Evolutionary conservation across 169 alveolate genomes (phyloP), one percentile per base, ranked within the genome.

Genomic region (Besnoitia besnoiti): DNA sequence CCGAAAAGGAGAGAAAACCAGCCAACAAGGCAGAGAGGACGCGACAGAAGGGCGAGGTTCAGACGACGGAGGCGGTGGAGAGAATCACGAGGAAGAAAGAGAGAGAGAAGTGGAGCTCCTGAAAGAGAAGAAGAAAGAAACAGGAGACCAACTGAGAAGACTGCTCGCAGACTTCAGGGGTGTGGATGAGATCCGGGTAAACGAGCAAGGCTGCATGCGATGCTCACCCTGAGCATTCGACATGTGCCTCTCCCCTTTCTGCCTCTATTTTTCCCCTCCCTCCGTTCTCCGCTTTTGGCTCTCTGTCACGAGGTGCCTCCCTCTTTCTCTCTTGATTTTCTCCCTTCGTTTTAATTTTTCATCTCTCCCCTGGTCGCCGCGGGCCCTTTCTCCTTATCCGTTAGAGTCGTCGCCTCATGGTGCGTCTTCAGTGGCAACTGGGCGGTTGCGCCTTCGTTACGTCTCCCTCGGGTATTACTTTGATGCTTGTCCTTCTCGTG

Each of bases 161-260:
- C 82, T 87, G 44, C 85, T 87, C 44, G 44, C 35, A 5, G 91
- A 87, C n/a, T 87, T 87, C 62, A 16, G 61, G 14, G n/a, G 46
- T 47, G 91, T 87, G 47, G 82, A 87, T n/a, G 91, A 87, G 33
- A 84, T 87, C 30, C 91, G 51, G 47, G 91, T 87, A 27, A 14
- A 49, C 10, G 12, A 5, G 21, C 51, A 16, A 30, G 50, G 24
- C 46, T 10, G n/a, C n/a, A n/a, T n/a, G n/a, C n/a, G n/a, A n/a
- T n/a, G n/a, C n/a, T n/a, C n/a, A n/a, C n/a, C n/a, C n/a, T n/a
- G n/a, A n/a, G n/a, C 16, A 16, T 49, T 16, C 24, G 59, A 49
- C 24, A 49, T 10, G 59, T 49, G 7, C 16, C 16, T 49, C 59
- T 49, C 16, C 59, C 59, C 24, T 49, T 49, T 49, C 16, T 49